phyloP scores from a whole-genome alignment of 1,284 basidiomycete species.

The Heliocybe sulcata region DNA sequence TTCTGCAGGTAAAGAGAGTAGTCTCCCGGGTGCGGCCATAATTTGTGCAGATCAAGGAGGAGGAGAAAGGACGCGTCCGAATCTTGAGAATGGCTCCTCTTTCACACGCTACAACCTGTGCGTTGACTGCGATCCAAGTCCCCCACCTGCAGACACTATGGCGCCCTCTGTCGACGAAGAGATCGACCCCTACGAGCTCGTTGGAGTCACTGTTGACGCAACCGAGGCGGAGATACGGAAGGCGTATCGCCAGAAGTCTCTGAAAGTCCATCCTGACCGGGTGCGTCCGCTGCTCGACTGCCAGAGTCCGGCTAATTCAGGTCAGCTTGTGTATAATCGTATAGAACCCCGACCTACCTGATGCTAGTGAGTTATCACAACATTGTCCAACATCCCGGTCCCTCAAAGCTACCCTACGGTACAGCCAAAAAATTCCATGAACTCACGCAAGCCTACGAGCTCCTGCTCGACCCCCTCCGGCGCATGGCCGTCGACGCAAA shows the following conservation, averaged over 20 bases:
- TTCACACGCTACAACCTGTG: no score
- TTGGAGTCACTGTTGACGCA: slow-evolving; percentile 60
- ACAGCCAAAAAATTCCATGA: slow-evolving; percentile 80
- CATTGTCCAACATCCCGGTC: background rate
- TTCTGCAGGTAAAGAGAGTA: no score
- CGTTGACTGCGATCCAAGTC: background rate
- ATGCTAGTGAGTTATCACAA: slow-evolving; percentile 47
- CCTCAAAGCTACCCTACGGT: slow-evolving; percentile 1
- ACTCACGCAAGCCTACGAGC: slow-evolving; percentile 79
- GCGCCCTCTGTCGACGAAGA: slow-evolving; percentile 32
- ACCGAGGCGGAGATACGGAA: slow-evolving; percentile 80
- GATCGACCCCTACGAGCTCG: slow-evolving; percentile 69
- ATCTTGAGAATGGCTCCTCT: no score
- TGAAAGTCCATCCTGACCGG: slow-evolving; percentile 87
- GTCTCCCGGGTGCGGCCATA: no score
- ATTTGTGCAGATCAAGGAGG: no score
- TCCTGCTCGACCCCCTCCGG: slow-evolving; percentile 78
- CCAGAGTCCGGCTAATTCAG: slow-evolving; percentile 13
- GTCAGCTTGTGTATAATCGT: slow-evolving; percentile 3
- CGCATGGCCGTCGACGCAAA: slow-evolving; percentile 81
- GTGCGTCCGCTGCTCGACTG: slow-evolving; percentile 34
- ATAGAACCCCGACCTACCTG: slow-evolving; percentile 73
- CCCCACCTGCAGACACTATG: background rate
- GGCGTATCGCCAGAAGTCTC: slow-evolving; percentile 76
- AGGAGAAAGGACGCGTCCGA: no score